Evolutionary conservation across 306 rosid species (phyloP).

Genomic region (Castanea crenata): DNA sequence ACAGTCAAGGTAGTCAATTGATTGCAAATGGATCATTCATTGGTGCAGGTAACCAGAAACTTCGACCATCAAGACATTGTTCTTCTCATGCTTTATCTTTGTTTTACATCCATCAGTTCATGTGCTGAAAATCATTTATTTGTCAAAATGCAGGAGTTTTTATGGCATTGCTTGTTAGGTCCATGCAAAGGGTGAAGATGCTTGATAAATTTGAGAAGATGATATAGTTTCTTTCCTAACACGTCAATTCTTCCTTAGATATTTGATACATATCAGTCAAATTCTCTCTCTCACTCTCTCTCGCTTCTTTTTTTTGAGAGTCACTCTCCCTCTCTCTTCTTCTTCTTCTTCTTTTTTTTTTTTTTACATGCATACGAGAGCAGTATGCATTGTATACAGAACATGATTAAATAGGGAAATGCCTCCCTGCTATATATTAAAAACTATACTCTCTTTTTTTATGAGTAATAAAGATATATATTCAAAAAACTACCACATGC

Average conservation of each 20-base stretch:
- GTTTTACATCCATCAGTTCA: not conserved
- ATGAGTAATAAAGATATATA: too few relatives aligned
- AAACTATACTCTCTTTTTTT: not conserved
- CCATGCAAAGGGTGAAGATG: constrained; percentile 67
- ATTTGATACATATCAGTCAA: constrained; percentile 1
- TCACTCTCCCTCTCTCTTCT: too few relatives aligned
- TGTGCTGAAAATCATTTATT: constrained; percentile 11
- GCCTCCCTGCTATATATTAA: not conserved
- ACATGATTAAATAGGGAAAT: not conserved
- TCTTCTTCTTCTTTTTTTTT: not conserved
- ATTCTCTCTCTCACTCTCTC: not conserved
- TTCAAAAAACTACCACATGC: too few relatives aligned
- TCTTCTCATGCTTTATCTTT: not conserved
- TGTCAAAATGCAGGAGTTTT: constrained; percentile 59
- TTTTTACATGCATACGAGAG: constrained; percentile 12
- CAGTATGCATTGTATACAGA: constrained; percentile 14
- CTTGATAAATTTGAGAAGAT: constrained; percentile 83
- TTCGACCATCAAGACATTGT: not conserved
- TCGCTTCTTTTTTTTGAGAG: too few relatives aligned
- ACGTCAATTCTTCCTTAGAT: constrained; percentile 19
- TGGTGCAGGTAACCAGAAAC: constrained; percentile 65
- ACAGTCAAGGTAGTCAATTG: constrained; percentile 68
- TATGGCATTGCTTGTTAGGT: constrained; percentile 51
- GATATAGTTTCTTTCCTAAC: constrained; percentile 41
- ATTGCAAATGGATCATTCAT: constrained; percentile 81